Base-by-base conservation (phyloP, 768 basidiomycete genomes). In the Phylloporus scabripes region DNA sequence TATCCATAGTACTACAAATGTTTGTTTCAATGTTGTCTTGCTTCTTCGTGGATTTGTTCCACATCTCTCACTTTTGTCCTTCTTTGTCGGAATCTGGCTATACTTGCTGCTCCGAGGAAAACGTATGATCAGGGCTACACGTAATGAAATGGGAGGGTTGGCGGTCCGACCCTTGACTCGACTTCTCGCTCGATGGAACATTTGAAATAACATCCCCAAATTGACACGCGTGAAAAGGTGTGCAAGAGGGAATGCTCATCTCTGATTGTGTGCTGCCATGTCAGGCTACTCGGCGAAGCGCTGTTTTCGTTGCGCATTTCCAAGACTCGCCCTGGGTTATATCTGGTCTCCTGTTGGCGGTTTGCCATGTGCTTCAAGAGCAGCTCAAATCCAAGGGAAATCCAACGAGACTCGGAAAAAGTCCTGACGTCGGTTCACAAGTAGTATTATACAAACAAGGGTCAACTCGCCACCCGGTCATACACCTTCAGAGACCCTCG, bases 401-500 rank as follows among this genome's bases (percentile, higher is more conserved):
- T 17, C 33, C 12, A 2, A 17, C 37, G 12, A 38, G 11, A 15
- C 39, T 24, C 39, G 39, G 20, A 15, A 24, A 40, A n/a, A n/a
- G 6, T 5, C 23, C 15, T 17, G 14, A 28, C 20, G 7, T 40
- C 21, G 11, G 2, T 23, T 40, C 21, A 23, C 5, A 15, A 10
- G 17, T 11, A 21, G 21, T 26, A 32, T 11, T 31, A 14, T 23
- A 44, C 42, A 44, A 44, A 21, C 29, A 33, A 15, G 12, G 20
- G 18, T 17, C 17, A 20, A 6, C 42, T 11, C n/a, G 6, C 41
- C 8, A 29, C 28, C 15, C 10, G 10, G 7, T 17, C 3, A 29
- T 23, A 8, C 17, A 31, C 14, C 7, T 20, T 55, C 29, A 61
- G 24, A 53, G 21, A 29, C 24, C 41, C 52, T 52, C 17, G 12